phyloP scores from a whole-genome alignment of 306 rosid genomes.

The Pterocarpus santalinus region DNA sequence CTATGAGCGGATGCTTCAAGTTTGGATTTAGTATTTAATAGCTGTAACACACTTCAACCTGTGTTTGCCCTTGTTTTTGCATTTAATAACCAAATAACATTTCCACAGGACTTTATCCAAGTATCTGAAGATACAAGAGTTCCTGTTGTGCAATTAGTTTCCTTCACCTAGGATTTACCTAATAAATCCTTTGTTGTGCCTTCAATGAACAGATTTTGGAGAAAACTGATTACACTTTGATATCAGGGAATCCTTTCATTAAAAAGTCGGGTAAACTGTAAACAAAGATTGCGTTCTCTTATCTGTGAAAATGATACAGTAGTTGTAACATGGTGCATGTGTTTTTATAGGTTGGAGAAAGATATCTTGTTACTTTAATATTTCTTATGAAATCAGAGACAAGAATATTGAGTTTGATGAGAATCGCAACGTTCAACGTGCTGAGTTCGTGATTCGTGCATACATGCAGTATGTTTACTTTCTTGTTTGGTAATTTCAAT shows the following conservation, averaged over 20 bases:
- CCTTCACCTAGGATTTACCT: constrained; percentile 7
- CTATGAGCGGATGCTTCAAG: constrained; percentile 17
- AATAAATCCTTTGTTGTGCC: constrained; percentile 33
- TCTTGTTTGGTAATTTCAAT: constrained; percentile 46
- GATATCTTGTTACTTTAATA: constrained; percentile 91
- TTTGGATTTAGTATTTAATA: constrained; percentile 16
- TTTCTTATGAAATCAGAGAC: constrained; percentile 93
- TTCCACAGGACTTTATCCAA: constrained; percentile 12
- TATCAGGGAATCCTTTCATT: constrained; percentile 80
- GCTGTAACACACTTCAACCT: not conserved
- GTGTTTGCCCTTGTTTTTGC: not conserved
- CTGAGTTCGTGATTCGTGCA: constrained; percentile 94
- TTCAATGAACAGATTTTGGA: constrained; percentile 76
- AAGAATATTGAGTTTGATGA: constrained; percentile 90
- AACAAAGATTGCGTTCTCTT: constrained; percentile 13
- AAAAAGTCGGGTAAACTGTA: constrained; percentile 86
- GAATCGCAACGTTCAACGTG: constrained; percentile 82
- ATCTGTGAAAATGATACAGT: constrained; percentile 2
- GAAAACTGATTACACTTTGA: constrained; percentile 77
- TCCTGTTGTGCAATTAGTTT: constrained; percentile 2
- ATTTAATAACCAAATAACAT: constrained; percentile 18
- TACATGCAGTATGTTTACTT: constrained; percentile 80
- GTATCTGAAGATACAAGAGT: constrained; percentile 29
- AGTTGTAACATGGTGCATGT: constrained; percentile 20
- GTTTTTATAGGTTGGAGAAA: constrained; percentile 92